Evolutionary conservation across 2,329 filamentous ascomycete species (phyloP).

Genomic region (Ascochyta koolunga): DNA sequence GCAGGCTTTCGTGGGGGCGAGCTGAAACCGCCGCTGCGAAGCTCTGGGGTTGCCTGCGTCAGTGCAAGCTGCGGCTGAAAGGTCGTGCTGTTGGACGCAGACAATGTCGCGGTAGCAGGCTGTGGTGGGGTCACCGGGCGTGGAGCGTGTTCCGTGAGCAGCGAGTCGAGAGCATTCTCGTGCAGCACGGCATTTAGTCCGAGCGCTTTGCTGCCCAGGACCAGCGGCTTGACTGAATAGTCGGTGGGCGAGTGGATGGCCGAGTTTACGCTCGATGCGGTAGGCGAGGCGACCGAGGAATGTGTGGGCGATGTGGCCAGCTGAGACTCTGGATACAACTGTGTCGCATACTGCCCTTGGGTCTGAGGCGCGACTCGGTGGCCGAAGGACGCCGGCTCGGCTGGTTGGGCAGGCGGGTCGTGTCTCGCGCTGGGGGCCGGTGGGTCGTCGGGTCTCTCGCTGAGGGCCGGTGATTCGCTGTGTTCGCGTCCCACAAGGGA

Average conservation of each 20-base stretch:
- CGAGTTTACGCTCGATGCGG: conserved; percentile 33
- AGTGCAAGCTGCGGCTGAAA: conserved; percentile 46
- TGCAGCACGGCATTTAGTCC: conserved; percentile 32
- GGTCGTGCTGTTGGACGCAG: conserved; percentile 19
- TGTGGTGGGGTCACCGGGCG: conserved; percentile 19
- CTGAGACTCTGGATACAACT: conserved; percentile 38
- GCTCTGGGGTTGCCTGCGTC: conserved; percentile 47
- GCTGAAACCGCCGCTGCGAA: conserved; percentile 47
- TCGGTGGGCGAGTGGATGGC: conserved; percentile 41
- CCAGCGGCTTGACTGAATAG: conserved; percentile 41
- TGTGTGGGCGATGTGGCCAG: conserved; percentile 41
- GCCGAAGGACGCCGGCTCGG: conserved; percentile 26
- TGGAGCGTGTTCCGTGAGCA: conserved; percentile 17
- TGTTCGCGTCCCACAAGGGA: conserved; percentile 44
- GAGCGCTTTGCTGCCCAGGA: conserved; percentile 28
- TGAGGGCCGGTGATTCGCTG: conserved; percentile 47
- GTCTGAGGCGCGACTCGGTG: conserved; percentile 25
- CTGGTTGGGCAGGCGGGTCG: conserved; percentile 33
- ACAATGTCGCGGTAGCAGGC: not conserved
- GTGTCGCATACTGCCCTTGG: conserved; percentile 6
- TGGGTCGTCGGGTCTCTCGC: conserved; percentile 45
- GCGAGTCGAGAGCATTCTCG: conserved; percentile 18
- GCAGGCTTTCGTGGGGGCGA: conserved; percentile 40
- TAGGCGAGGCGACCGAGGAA: conserved; percentile 23
- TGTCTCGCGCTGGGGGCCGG: conserved; percentile 39